Base-by-base conservation (phyloP, 176 grass and related monocot species). In the Oryza glaberrima region DNA sequence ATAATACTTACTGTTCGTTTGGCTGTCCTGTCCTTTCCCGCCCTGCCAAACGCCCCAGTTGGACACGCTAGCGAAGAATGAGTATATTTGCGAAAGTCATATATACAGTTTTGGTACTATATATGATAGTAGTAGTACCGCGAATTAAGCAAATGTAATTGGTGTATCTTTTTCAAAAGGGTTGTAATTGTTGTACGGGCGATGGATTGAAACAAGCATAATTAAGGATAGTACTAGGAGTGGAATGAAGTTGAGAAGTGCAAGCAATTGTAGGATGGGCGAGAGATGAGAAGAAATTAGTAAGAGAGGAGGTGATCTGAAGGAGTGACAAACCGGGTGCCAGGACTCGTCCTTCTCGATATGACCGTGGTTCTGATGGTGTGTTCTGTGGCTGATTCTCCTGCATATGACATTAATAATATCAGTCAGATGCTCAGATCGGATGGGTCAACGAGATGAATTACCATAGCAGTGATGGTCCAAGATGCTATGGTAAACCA, bases 341-440 rank as follows among this genome's bases (percentile, higher is more conserved):
- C 95, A 98, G 69, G 95, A 95, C 48, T 98, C 95, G 49, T 98
- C 95, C 36, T 48, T 98, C 52, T 98, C 85, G 70, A 93, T 79
- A 63, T 98, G 92, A 16, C 95, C 95, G 60, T 98, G 95, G 73
- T 93, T 93, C 83, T 92, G 89, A 78, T 98, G 95, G 87, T 98
- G 95, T 3, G 89, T 98, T 34, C 93, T 98, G 76, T 98, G 95
- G 85, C 95, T 98, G 23, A 98, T 98, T 72, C 93, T 95, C 95
- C 95, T 98, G 86, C 86, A 76, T 20, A 45, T 15, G 36, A 25
- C 67, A 81, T 13, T 9, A 22, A n/a, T 44, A 76, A 49, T 32
- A 32, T 32, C 2, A 32, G 2, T 32, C 30, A 32, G 30, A 32
- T 32, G 30, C 1, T 77, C 61, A 78, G 12, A 52, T 43, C 6